Conservation (phyloP, 177 flowering plant genomes). For the Tripterygium wilfordii region DNA sequence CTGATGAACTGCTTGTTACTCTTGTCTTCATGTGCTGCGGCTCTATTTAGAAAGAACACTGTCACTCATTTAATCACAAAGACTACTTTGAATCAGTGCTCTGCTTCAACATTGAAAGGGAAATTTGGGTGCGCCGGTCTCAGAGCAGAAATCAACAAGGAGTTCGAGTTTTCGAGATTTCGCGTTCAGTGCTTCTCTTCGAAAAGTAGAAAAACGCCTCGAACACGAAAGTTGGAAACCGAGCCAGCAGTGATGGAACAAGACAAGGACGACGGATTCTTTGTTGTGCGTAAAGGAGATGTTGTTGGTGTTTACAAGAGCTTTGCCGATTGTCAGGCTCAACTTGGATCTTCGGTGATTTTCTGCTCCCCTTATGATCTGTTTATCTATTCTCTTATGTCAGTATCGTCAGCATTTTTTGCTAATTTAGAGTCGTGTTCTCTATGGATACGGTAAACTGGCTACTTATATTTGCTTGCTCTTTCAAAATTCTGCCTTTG, state of each 20-base stretch:
- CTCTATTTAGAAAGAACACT: constrained; percentile 33
- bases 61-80: constrained; percentile 19
- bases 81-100: constrained; percentile 20
- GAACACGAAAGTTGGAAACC: constrained; percentile 21
- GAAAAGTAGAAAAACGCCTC: constrained; percentile 8
- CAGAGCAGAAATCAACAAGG: constrained; percentile 20
- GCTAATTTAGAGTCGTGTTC: too few species aligned
- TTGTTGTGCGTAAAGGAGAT: constrained; percentile 92
- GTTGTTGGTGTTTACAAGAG: constrained; percentile 73
- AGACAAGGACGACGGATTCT: constrained; percentile 64
- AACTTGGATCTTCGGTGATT: constrained; percentile 70
- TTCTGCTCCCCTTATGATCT: background rate
- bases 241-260: constrained; percentile 33
- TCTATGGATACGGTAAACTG: too few species aligned
- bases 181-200: constrained; percentile 42
- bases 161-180: constrained; percentile 28
- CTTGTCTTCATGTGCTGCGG: constrained; percentile 24
- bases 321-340: constrained; percentile 76
- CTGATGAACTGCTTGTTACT: constrained; percentile 54
- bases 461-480: too few species aligned
- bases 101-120: constrained; percentile 24
- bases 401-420: too few species aligned
- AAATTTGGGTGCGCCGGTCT: constrained; percentile 20
- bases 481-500: too few species aligned
- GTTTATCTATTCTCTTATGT: too few species aligned